A percentile compares a stretch with the other conserved stretches of the same genome.
Conservation (phyloP, 371 early-diverging fungal genomes). For the Rhizopus sp. region DNA sequence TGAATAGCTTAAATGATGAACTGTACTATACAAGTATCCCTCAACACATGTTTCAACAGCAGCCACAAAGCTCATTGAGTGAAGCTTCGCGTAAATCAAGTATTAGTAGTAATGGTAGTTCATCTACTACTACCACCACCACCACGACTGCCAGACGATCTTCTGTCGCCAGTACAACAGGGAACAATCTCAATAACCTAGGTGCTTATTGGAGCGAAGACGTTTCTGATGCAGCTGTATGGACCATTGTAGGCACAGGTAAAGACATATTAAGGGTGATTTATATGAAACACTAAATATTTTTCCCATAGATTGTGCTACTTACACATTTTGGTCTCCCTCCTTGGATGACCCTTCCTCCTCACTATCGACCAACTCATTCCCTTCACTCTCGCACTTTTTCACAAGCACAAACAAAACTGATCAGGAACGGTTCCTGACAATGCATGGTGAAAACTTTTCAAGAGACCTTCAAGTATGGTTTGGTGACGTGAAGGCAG, state of each 20-base stretch:
- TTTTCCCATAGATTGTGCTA: constrained; percentile 57
- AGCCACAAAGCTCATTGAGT: not conserved
- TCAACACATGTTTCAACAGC: not conserved
- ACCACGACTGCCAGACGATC: constrained; percentile 19
- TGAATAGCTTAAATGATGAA: constrained; percentile 13
- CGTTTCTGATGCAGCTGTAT: constrained; percentile 83
- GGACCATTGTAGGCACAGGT: constrained; percentile 87
- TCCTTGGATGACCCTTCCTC: constrained; percentile 7
- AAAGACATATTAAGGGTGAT: not conserved
- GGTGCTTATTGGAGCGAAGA: constrained; percentile 77
- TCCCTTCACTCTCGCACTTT: constrained; percentile 14
- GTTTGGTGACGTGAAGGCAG: constrained; percentile 58
- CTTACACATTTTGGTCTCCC: constrained; percentile 69
- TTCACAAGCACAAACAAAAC: not conserved
- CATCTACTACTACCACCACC: not conserved
- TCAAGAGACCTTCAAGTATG: constrained; percentile 68
- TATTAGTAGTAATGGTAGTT: constrained; percentile 11
- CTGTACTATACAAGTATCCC: not conserved
- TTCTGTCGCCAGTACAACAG: constrained; percentile 5
- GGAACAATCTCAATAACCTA: not conserved
- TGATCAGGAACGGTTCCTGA: constrained; percentile 10
- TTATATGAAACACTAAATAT: not conserved
- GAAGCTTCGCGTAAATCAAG: constrained; percentile 28
- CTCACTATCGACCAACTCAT: constrained; percentile 6
- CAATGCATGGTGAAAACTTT: constrained; percentile 60